Conservation (phyloP, 305 asterid species). For the Fraxinus dipetala region DNA sequence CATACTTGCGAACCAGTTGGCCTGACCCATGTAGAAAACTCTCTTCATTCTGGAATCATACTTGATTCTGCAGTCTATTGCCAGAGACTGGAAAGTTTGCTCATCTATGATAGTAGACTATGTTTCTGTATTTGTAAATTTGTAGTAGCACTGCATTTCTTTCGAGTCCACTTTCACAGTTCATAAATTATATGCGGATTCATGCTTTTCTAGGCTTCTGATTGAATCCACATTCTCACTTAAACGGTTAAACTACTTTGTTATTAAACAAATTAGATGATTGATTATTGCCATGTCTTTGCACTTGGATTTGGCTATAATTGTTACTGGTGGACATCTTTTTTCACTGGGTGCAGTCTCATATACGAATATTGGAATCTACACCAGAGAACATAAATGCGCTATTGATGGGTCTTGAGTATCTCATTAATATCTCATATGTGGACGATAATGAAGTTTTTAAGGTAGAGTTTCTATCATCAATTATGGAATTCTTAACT, state of each 20-base stretch:
- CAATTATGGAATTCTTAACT: not conserved
- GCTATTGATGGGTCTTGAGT: slow-evolving; percentile 78
- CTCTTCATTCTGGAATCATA: not conserved
- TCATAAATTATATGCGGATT: not conserved
- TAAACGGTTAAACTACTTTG: not conserved
- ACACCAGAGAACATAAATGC: slow-evolving; percentile 70
- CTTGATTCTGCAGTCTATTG: slow-evolving; percentile 5
- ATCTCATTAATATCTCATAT: slow-evolving; percentile 81
- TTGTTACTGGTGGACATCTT: slow-evolving; percentile 5
- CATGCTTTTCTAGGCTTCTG: not conserved
- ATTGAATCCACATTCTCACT: not conserved
- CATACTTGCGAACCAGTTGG: not conserved
- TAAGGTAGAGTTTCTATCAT: slow-evolving; percentile 50
- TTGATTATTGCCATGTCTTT: slow-evolving; percentile 2
- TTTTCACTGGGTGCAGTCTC: slow-evolving; percentile 51
- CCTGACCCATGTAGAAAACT: not conserved
- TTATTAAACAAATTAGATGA: not conserved
- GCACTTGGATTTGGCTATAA: slow-evolving; percentile 7
- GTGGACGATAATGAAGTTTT: slow-evolving; percentile 98
- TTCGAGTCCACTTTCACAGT: not conserved
- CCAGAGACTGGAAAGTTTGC: not conserved
- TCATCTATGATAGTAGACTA: not conserved
- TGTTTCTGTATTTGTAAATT: not conserved
- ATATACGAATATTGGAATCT: slow-evolving; percentile 78
- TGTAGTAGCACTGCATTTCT: not conserved